Evolutionary conservation across 1,284 basidiomycete species (phyloP), one percentile per base, ranked within the genome.

Genomic region (Fomes fomentarius): DNA sequence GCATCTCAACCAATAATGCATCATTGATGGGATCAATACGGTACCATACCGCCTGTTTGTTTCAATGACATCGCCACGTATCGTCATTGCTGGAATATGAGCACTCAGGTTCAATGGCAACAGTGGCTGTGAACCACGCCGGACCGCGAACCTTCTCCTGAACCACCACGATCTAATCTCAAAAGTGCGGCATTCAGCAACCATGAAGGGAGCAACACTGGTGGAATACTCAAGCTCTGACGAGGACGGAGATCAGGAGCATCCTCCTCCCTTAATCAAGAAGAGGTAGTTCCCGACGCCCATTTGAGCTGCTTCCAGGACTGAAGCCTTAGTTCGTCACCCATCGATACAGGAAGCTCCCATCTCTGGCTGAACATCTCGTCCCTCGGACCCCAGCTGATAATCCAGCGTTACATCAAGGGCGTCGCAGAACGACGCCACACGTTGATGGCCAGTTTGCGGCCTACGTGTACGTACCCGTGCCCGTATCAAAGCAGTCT

Each of bases 401-500:
- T 65, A 71, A 89, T 62, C 90, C 91, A 2, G 71, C 81, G 4
- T 71, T 82, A 10, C 91, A 94, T 66, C 90, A 93, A 72, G 92
- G 92, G 14, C 81, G 93, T n/a, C 74, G 76, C 47, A 81, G 92
- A n/a, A 76, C 81, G 0, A 76, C 73, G 0, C 89, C 91, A 0
- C 89, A 93, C 64, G 81, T 91, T 10, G 88, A 92, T 25, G 93
- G 92, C 0, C 90, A 93, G 67, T 93, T 82, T 66, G 83, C 86
- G 1, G 77, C 86, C 14, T 83, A 93, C 71, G 79, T 93, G 52
- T 94, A 89, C 66, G 76, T 91, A 10, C 80, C 86, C 2, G 64
- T 92, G 48, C 56, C 68, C 21, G 52, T 90, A 25, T 68, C 74
- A 14, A 70, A 61, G 35, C 68, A 64, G 28, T 74, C 79, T 14